Conservation (phyloP, 441 rosid genomes). For the Iberis amara region DNA sequence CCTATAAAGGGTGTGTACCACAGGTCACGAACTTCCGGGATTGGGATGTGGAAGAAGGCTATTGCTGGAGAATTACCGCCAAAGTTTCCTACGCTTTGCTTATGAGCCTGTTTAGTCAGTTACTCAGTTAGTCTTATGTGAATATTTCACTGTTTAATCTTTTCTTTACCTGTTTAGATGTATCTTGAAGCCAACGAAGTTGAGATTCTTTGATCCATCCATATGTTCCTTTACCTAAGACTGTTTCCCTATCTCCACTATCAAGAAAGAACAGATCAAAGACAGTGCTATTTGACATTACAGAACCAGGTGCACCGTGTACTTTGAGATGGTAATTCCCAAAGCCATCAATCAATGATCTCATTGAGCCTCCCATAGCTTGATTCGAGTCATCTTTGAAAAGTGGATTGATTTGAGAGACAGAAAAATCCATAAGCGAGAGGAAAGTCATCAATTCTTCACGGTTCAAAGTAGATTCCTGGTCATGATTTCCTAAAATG, state of each 20-base stretch:
- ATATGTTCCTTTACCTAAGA: constrained; percentile 61
- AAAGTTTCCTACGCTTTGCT: constrained; percentile 24
- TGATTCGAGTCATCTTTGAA: constrained; percentile 27
- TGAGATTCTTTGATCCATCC: constrained; percentile 91
- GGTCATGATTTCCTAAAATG: constrained; percentile 88
- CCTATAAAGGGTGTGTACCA: constrained; percentile 54
- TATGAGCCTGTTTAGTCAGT: constrained; percentile 44
- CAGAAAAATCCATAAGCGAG: constrained; percentile 82
- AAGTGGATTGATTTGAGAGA: constrained; percentile 58
- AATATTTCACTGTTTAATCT: not conserved
- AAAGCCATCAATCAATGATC: constrained; percentile 60
- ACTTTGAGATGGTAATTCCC: constrained; percentile 65
- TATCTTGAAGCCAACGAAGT: constrained; percentile 61
- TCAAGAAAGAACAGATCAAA: constrained; percentile 81
- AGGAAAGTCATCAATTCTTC: constrained; percentile 73
- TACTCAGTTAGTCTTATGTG: constrained; percentile 28
- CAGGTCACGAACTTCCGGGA: constrained; percentile 57
- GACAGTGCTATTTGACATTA: constrained; percentile 54
- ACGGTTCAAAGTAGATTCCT: constrained; percentile 76
- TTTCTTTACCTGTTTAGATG: constrained; percentile 57
- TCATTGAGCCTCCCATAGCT: constrained; percentile 18
- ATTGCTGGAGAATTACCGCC: constrained; percentile 37
- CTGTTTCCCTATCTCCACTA: constrained; percentile 68
- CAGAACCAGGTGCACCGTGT: constrained; percentile 73
- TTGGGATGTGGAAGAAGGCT: constrained; percentile 84